Evolutionary conservation across 2,329 filamentous ascomycete genomes (phyloP).

Genomic region (Fusarium bulbicola): DNA sequence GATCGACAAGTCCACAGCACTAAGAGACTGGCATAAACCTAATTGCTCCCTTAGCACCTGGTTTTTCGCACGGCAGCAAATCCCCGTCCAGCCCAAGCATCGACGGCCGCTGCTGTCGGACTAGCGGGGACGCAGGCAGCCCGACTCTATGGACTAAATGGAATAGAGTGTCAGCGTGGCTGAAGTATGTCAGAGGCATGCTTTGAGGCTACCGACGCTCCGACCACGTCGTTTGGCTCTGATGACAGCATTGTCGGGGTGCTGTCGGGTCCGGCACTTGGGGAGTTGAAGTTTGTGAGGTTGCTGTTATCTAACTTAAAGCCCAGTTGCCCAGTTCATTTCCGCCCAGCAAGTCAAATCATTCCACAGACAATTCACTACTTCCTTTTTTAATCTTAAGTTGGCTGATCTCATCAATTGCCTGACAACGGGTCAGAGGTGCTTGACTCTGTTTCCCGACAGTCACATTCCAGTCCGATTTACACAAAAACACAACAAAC

Average conservation of each 20-base stretch:
- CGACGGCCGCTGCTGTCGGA: background rate
- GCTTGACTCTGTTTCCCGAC: background rate
- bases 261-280: background rate
- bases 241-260: background rate
- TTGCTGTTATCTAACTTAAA: background rate
- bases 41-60: background rate
- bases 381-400: background rate
- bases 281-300: background rate
- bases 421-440: background rate
- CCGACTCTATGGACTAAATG: background rate
- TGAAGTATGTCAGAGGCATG: background rate
- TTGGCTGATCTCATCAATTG: background rate
- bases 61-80: background rate
- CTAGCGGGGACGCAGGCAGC: background rate
- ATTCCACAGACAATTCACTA: background rate
- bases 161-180: background rate
- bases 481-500: background rate
- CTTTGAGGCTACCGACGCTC: background rate
- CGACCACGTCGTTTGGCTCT: background rate
- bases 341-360: background rate
- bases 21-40: background rate
- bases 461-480: background rate
- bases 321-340: background rate
- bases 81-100: background rate
- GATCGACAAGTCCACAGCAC: background rate